A percentile compares a stretch with the other conserved stretches of the same genome.
phyloP scores from a whole-genome alignment of 192 early-diverging fungal species.

The Coemansia biformis region DNA sequence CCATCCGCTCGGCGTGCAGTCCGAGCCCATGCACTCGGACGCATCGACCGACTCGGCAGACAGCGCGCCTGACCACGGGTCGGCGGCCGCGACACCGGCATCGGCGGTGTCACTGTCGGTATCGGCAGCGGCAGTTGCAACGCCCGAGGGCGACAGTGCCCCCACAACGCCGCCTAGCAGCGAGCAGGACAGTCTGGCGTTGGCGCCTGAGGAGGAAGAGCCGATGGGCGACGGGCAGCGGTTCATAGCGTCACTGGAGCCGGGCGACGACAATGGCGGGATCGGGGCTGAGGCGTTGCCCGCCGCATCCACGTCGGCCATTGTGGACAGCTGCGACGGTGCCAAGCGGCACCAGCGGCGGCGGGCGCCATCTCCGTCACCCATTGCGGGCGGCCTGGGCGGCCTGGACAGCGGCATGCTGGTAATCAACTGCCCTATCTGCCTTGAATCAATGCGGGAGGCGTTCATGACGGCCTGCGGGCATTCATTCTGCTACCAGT shows the following conservation, averaged over 20 bases:
- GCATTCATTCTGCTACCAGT: slow-evolving; percentile 78
- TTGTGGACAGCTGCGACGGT: neutral
- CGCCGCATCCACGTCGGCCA: slow-evolving; percentile 1
- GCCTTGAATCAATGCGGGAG: slow-evolving; percentile 62
- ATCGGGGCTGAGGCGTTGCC: neutral
- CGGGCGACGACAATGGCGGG: slow-evolving; percentile 2
- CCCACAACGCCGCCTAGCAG: slow-evolving; percentile 8
- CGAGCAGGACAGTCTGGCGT: slow-evolving; percentile 2
- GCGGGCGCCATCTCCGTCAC: slow-evolving; percentile 6
- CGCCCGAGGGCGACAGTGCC: neutral
- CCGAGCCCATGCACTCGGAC: slow-evolving; percentile 30
- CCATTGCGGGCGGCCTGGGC: neutral
- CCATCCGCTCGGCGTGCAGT: slow-evolving; percentile 43
- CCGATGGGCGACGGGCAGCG: slow-evolving; percentile 1
- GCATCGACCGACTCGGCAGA: slow-evolving; percentile 30
- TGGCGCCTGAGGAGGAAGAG: slow-evolving; percentile 12
- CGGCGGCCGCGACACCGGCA: neutral
- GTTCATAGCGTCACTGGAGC: slow-evolving; percentile 17
- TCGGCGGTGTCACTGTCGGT: slow-evolving; percentile 1
- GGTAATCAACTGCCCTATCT: slow-evolving; percentile 60
- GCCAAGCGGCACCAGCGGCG: slow-evolving; percentile 9
- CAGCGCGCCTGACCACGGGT: slow-evolving; percentile 6
- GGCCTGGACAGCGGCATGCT: neutral
- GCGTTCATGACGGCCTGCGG: slow-evolving; percentile 78
- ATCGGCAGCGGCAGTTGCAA: slow-evolving; percentile 4